A percentile compares a stretch with the other conserved stretches of the same genome.
Evolutionary conservation across 2,329 filamentous ascomycete species (phyloP).

Genomic region (Capronia coronata): DNA sequence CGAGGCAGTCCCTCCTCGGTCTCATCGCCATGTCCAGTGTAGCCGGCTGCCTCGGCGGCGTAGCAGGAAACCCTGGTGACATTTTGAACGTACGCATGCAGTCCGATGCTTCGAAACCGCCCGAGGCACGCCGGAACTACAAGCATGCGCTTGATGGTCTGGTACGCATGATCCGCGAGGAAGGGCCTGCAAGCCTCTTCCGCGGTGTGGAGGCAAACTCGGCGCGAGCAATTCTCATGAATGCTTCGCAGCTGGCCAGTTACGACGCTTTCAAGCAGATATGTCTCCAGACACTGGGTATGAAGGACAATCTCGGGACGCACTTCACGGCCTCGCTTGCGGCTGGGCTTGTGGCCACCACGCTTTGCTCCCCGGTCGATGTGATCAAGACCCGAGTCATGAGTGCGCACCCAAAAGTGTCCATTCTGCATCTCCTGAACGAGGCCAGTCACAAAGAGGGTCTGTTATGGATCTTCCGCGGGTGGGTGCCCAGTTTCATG

Average conservation of each 20-base stretch:
- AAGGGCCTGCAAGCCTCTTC: slow-evolving; percentile 71
- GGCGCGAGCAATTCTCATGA: slow-evolving; percentile 59
- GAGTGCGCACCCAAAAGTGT: slow-evolving; percentile 45
- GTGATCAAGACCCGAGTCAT: slow-evolving; percentile 63
- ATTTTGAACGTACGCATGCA: slow-evolving; percentile 99
- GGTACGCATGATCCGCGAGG: slow-evolving; percentile 75
- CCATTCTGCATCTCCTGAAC: slow-evolving; percentile 45
- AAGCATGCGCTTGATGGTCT: slow-evolving; percentile 81
- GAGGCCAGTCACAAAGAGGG: slow-evolving; percentile 54
- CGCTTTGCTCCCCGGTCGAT: slow-evolving; percentile 60
- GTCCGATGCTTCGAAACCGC: slow-evolving; percentile 73
- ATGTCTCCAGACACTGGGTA: slow-evolving; percentile 46
- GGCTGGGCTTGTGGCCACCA: slow-evolving; percentile 61
- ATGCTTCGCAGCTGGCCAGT: slow-evolving; percentile 55
- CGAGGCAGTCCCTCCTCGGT: slow-evolving; percentile 55
- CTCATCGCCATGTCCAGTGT: slow-evolving; percentile 75
- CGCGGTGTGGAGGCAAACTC: slow-evolving; percentile 64
- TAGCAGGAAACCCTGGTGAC: slow-evolving; percentile 90
- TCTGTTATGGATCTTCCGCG: slow-evolving; percentile 58
- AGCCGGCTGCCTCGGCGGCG: slow-evolving; percentile 80
- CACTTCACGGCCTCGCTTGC: slow-evolving; percentile 57
- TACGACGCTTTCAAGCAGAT: slow-evolving; percentile 59
- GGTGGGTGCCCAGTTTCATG: slow-evolving; percentile 63
- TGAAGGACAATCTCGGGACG: slow-evolving; percentile 53
- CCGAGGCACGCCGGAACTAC: slow-evolving; percentile 74